Evolutionary conservation across 257 asterid species (phyloP).

Genomic region (Nicotiana knightiana): DNA sequence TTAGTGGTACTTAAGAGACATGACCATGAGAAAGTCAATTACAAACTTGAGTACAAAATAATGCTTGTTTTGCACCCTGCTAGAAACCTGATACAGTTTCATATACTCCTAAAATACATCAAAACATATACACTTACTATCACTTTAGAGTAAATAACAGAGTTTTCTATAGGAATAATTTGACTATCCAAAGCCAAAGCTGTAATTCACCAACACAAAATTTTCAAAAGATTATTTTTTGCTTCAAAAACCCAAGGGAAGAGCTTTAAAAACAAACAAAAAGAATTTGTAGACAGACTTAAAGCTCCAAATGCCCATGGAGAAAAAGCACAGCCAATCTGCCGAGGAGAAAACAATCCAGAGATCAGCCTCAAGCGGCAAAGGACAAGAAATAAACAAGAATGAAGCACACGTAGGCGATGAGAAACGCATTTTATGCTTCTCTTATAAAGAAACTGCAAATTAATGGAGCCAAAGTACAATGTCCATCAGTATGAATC

Average conservation of each 20-base stretch:
- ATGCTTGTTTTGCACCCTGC: background rate
- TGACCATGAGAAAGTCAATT: too few species aligned
- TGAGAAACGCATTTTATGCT: background rate
- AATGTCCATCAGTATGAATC: too few species aligned
- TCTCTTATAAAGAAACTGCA: background rate
- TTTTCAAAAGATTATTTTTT: background rate
- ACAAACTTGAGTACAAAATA: too few species aligned
- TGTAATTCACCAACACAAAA: background rate
- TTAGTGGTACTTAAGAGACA: too few species aligned
- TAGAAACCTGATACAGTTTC: too few species aligned
- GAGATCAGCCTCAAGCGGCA: background rate
- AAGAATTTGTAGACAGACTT: background rate
- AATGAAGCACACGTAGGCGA: background rate
- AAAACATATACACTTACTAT: too few species aligned
- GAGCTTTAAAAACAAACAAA: background rate
- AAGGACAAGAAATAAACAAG: background rate
- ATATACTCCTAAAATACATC: too few species aligned
- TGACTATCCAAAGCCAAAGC: background rate
- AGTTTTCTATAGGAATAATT: background rate
- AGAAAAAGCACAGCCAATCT: background rate
- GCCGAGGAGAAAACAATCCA: background rate
- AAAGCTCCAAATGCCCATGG: background rate
- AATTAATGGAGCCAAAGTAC: too few species aligned
- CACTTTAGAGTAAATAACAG: too few species aligned
- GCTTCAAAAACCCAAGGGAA: background rate